Evolutionary conservation across 148 eudicot genomes (phyloP).

Genomic region (Diospyros kaki): DNA sequence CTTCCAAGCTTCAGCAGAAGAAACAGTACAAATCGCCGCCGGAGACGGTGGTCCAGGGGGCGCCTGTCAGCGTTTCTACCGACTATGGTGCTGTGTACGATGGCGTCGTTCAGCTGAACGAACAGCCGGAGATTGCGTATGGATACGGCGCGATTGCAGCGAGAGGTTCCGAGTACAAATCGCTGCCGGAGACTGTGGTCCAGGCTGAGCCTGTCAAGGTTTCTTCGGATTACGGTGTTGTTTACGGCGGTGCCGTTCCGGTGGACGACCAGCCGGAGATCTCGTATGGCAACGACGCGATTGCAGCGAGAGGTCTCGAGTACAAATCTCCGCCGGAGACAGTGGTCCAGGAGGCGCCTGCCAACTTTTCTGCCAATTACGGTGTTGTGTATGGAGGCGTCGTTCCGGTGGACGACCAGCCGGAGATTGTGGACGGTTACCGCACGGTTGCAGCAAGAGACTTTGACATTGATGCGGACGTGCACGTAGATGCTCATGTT

Average conservation of each 20-base stretch:
- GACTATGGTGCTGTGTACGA: slow-evolving; percentile 17
- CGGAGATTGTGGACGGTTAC: slow-evolving; percentile 24
- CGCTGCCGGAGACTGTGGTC: slow-evolving; percentile 8
- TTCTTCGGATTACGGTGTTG: slow-evolving; percentile 6
- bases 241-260: slow-evolving; percentile 12
- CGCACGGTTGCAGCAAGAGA: not conserved
- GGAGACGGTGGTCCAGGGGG: slow-evolving; percentile 7
- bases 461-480: not conserved
- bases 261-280: slow-evolving; percentile 14
- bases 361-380: slow-evolving; percentile 3
- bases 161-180: slow-evolving; percentile 5
- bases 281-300: slow-evolving; percentile 18
- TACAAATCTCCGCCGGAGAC: slow-evolving; percentile 9
- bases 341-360: slow-evolving; percentile 8
- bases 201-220: slow-evolving; percentile 10
- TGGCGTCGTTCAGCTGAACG: slow-evolving; percentile 9
- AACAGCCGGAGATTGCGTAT: slow-evolving; percentile 20
- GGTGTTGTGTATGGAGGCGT: slow-evolving; percentile 16
- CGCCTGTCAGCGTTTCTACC: not conserved
- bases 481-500: not conserved
- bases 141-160: slow-evolving; percentile 5
- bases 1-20: slow-evolving; percentile 53
- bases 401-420: not conserved
- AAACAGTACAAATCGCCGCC: slow-evolving; percentile 5
- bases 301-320: not conserved